phyloP scores from a whole-genome alignment of 805 yeast species.

The Teunomyces stri region DNA sequence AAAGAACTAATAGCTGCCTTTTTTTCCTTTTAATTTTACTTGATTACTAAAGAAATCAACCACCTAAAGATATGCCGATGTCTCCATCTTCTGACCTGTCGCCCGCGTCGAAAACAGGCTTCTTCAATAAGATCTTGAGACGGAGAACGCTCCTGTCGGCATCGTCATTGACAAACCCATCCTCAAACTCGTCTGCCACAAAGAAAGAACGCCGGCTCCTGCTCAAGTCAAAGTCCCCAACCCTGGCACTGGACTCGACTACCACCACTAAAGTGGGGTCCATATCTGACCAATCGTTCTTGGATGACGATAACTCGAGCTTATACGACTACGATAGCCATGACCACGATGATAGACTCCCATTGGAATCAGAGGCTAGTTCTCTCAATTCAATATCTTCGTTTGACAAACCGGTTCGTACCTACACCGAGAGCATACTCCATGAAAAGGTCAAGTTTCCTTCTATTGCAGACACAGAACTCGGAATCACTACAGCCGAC shows the following conservation, averaged over 20 bases:
- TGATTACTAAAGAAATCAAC: too few species aligned
- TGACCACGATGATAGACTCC: slow-evolving; percentile 10
- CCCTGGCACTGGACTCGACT: background rate
- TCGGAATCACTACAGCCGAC: background rate
- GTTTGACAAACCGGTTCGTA: background rate
- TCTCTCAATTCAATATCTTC: background rate
- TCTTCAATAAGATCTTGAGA: slow-evolving; percentile 13
- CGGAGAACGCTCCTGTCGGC: slow-evolving; percentile 9
- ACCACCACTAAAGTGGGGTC: background rate
- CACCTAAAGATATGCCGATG: background rate
- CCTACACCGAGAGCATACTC: slow-evolving; percentile 8
- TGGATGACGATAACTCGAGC: slow-evolving; percentile 23
- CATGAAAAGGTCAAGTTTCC: slow-evolving; percentile 18
- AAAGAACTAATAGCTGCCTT: too few species aligned
- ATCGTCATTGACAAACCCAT: background rate
- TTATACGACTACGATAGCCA: slow-evolving; percentile 25
- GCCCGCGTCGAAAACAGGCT: slow-evolving; percentile 8
- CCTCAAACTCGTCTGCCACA: background rate
- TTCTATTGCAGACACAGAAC: background rate
- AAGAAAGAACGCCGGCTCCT: background rate
- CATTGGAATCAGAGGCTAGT: background rate
- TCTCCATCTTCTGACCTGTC: background rate
- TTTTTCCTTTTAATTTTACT: too few species aligned
- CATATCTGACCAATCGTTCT: slow-evolving; percentile 6
- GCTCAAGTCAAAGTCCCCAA: background rate